phyloP scores from a whole-genome alignment of 495 filamentous ascomycete species.

The Neohortaea acidophila region DNA sequence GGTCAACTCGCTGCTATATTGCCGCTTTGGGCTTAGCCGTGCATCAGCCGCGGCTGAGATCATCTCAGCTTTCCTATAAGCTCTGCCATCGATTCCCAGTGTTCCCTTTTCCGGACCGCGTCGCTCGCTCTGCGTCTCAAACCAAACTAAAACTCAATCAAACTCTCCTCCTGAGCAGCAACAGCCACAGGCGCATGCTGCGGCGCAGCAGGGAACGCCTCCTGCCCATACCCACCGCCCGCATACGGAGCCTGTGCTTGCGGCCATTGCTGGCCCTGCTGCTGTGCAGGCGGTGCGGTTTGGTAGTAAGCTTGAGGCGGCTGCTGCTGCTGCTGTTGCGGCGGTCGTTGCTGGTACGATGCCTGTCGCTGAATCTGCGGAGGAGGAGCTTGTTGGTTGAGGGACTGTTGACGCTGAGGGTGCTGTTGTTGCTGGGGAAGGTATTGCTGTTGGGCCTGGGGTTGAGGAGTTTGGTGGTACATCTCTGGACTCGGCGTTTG shows the following conservation, averaged over 20 bases:
- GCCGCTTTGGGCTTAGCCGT: no score
- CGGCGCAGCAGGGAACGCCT: conserved; percentile 50
- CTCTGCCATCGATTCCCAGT: no score
- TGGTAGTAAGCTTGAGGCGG: conserved; percentile 29
- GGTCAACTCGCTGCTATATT: no score
- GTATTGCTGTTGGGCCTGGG: conserved; percentile 10
- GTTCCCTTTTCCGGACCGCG: no score
- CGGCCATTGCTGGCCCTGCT: conserved; percentile 12
- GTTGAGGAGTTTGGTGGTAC: conserved; percentile 14
- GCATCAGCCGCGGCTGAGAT: no score
- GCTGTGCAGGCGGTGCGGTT: conserved; percentile 17
- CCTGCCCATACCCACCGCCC: conserved; percentile 43
- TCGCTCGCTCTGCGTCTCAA: no score
- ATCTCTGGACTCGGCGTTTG: conserved; percentile 20
- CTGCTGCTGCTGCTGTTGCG: conserved; percentile 19
- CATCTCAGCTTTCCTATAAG: no score
- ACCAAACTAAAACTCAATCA: conserved; percentile 70
- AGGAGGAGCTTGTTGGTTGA: conserved; percentile 14
- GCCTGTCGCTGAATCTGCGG: conserved; percentile 5
- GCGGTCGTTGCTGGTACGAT: conserved; percentile 13
- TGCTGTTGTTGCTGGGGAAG: conserved; percentile 14
- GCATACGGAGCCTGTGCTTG: conserved; percentile 16
- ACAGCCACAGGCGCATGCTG: conserved; percentile 41
- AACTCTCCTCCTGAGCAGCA: conserved; percentile 51
- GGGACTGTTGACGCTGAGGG: conserved; percentile 13